Percentiles rank a stretch among this genome's conserved stretches.
These are phyloP conservation scores for Sequoiadendron giganteum DNA, from an alignment of 75 land plant species.

Conservation along the genomic window DNA sequence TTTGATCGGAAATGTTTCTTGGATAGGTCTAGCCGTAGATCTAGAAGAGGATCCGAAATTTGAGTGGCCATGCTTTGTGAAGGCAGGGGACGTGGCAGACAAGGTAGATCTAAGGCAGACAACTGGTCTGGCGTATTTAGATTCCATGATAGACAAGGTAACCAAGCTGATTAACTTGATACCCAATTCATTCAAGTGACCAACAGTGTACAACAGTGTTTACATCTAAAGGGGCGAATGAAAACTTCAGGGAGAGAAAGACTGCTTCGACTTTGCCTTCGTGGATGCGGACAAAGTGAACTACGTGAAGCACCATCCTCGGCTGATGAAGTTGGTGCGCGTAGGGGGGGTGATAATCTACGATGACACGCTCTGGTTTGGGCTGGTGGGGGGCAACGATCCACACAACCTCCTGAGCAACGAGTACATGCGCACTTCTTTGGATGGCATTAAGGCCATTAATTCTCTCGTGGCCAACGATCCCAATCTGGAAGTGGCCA, in stretches of 20 bases:
- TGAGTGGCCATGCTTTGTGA: conserved; percentile 31
- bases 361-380: conserved; percentile 58
- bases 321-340: conserved; percentile 41
- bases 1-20: no score
- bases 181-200: neutral
- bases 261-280: conserved; percentile 49
- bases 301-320: conserved; percentile 44
- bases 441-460: neutral
- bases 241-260: conserved; percentile 6
- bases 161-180: neutral
- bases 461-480: conserved; percentile 6
- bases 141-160: conserved; percentile 31
- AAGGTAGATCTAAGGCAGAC: conserved; percentile 40
- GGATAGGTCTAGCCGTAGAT: neutral
- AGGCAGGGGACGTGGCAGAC: conserved; percentile 47
- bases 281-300: conserved; percentile 66
- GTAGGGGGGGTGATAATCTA: conserved; percentile 52
- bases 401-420: conserved; percentile 5
- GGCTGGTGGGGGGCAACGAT: conserved; percentile 28
- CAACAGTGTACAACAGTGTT: neutral
- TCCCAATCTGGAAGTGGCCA: neutral
- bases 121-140: conserved; percentile 28
- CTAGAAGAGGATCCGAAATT: conserved; percentile 21
- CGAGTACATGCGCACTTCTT: conserved; percentile 8
- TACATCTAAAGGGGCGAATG: neutral